Conservation (phyloP, 306 rosid species). For the Glycine latifolia region DNA sequence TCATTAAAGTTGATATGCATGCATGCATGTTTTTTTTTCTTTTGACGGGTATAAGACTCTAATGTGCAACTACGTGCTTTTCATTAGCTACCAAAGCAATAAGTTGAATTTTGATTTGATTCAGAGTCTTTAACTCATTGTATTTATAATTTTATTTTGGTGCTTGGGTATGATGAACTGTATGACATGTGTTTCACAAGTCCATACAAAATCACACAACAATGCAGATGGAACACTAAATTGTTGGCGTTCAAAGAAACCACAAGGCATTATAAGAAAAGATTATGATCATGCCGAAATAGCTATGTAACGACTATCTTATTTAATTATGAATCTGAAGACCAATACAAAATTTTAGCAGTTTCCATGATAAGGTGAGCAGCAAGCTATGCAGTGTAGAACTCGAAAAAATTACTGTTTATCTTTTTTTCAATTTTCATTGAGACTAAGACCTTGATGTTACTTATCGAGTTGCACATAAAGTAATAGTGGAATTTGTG, state of each 20-base stretch:
- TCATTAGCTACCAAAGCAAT: not conserved
- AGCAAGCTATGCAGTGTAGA: not conserved
- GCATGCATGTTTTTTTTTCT: not conserved
- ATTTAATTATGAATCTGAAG: not conserved
- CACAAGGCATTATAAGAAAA: not conserved
- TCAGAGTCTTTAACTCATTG: not conserved
- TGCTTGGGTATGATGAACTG: not conserved
- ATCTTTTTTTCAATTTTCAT: not conserved
- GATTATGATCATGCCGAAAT: not conserved
- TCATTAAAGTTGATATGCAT: not conserved
- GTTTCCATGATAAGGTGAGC: not conserved
- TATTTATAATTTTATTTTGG: not conserved
- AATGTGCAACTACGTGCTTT: not conserved
- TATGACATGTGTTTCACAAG: not conserved
- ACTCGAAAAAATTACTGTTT: not conserved
- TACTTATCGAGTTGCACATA: too few relatives aligned
- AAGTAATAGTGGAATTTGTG: too few relatives aligned
- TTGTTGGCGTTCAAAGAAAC: not conserved
- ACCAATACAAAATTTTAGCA: not conserved
- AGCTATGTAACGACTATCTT: not conserved
- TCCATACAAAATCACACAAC: not conserved
- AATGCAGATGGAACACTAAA: not conserved
- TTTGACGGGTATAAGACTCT: not conserved
- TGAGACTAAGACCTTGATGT: too few relatives aligned
- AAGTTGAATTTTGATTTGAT: not conserved